Base-by-base conservation (phyloP, 2,329 filamentous ascomycete genomes). In the Nigrograna mackinnonii region DNA sequence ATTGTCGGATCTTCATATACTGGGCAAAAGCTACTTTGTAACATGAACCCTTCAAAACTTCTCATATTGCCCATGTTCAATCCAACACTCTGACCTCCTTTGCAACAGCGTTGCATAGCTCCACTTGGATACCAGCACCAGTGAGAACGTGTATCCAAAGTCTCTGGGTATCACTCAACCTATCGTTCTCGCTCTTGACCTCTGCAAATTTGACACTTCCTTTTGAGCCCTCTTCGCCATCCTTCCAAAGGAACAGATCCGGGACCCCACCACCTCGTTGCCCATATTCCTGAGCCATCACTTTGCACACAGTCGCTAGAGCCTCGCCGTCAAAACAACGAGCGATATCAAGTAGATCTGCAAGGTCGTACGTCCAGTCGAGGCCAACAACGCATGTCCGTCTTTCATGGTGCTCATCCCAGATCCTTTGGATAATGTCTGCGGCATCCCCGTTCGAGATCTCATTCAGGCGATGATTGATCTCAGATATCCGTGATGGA, bases 81-180 rank as follows among this genome's bases (percentile, higher is more conserved):
- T 28, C 24, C n/a, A 4, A 9, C 12, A 57, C 41, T 38, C 54
- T 57, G 13, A 83, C 75, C 59, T 84, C 79, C 52, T 67, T 76
- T 5, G 82, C 81, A 52, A 83, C 76, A 18, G 81, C 83, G 68
- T 82, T 79, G 53, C 82, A 95, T 51, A 97, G 75, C 57, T 95
- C 91, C 20, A 97, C 92, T 54, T 79, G 82, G 28, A 97, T 80
- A 2, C 94, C 92, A 1, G 91, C 91, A 1, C 86, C 85, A 6
- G 85, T 86, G 39, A 99, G 77, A 6, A 96, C 90, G 75, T 97
- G 89, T 58, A 97, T 96, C 94, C 94, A 99, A 54, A 99, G 78
- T 55, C 94, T 77, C 73, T 99, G 94, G 14, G 91, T 95, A 74
- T 99, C 94, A 69, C 92, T 97, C 60, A 99, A 74, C 28, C 91